phyloP scores from a whole-genome alignment of 345 rosid genomes.

The Reutealis trisperma region DNA sequence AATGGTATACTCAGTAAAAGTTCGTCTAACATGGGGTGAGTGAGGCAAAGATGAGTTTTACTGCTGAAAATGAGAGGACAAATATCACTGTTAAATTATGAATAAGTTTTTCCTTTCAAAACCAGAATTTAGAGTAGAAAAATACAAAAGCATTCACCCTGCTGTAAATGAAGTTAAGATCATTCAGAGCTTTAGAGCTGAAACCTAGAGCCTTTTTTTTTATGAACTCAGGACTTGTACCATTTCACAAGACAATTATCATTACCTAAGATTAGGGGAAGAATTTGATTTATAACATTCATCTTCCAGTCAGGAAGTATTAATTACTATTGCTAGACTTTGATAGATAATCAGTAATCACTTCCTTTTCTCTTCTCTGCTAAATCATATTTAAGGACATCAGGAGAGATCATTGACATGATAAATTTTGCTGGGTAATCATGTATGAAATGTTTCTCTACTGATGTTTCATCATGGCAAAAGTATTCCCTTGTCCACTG shows the following conservation, averaged over 20 bases:
- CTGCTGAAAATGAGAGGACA: background rate
- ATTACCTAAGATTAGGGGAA: background rate
- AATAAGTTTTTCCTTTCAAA: background rate
- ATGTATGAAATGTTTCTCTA: background rate
- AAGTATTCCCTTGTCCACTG: background rate
- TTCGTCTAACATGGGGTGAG: background rate
- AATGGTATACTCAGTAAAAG: background rate
- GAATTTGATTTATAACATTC: background rate
- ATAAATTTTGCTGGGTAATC: background rate
- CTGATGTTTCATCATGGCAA: background rate
- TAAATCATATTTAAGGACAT: background rate
- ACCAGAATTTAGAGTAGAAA: background rate
- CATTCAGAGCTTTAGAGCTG: background rate
- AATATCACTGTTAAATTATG: background rate
- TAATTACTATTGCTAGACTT: background rate
- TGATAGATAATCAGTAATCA: background rate
- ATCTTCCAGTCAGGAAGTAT: background rate
- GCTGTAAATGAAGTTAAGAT: background rate
- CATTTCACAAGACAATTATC: background rate
- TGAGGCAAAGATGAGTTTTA: background rate
- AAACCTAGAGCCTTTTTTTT: background rate
- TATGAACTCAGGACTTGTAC: slow-evolving; percentile 1
- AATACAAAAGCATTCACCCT: background rate
- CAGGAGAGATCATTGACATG: background rate
- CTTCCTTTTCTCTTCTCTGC: background rate